Evolutionary conservation across 2,329 filamentous ascomycete genomes (phyloP), one percentile per base, ranked within the genome.

Genomic region (Coniochaeta sp.): DNA sequence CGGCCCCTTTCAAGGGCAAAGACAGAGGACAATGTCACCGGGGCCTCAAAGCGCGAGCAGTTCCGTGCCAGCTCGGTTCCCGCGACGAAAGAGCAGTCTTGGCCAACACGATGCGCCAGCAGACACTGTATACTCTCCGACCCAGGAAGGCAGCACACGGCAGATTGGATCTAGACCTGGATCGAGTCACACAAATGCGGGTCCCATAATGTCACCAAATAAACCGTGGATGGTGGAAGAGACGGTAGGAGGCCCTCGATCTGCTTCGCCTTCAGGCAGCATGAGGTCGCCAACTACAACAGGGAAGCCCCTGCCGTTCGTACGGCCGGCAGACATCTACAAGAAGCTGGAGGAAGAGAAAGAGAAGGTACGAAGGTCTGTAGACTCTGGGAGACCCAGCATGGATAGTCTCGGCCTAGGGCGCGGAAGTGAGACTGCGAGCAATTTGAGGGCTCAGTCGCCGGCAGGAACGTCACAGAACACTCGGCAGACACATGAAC

Each of bases 271-370:
- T 8, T 69, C 70, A 52, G 70, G 66, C 59, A 57, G 54, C 31
- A 62, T 70, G 22, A 67, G 64, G 33, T 69, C 74, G 19, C 66
- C 73, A 33, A 73, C 73, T 28, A 65, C 79, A 40, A 70, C 62
- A 26, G 69, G 75, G 57, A 87, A 86, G 65, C 71, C 83, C 1
- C 73, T 84, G 22, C 81, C 86, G 0, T 87, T 93, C 65, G 80
- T 91, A 60, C 81, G 89, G 40, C 89, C 91, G 1, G 83, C 88
- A 14, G 90, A 96, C 65, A 88, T 93, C 47, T 93, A 93, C 71
- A 88, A 83, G 68, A 84, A 88, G 6, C 79, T 88, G 71, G 84
- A 84, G 58, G 87, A 90, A 65, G 88, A 90, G 64, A 80, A 79
- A 59, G 78, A 83, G 63, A 81, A 76, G 64, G 80, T 83, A 64